Percentiles rank a stretch among this genome's conserved stretches.
These are phyloP conservation scores for Pestalotiopsis sp. DNA, from an alignment of 2,329 filamentous ascomycete species.

Conservation along the genomic window DNA sequence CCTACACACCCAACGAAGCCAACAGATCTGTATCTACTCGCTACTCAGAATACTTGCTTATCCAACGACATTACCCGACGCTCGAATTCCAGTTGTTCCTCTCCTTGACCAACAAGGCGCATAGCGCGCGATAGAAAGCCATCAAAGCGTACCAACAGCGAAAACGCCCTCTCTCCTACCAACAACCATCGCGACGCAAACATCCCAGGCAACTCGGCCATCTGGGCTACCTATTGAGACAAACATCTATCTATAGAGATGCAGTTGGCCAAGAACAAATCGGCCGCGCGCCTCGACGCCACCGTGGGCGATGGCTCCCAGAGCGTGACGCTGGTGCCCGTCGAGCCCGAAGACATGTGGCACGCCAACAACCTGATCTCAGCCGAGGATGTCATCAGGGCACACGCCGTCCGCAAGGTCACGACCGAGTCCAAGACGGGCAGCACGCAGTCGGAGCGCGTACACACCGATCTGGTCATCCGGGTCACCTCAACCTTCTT, in stretches of 20 bases:
- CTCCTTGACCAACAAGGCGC: background rate
- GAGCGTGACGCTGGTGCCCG: constrained; percentile 41
- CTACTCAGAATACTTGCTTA: no score
- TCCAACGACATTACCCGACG: background rate
- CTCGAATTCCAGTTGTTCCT: background rate
- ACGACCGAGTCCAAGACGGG: constrained; percentile 47
- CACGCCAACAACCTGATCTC: constrained; percentile 64
- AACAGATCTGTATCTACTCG: no score
- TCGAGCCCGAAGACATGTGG: constrained; percentile 54
- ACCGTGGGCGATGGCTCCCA: constrained; percentile 34
- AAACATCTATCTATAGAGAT: constrained; percentile 23
- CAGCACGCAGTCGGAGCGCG: constrained; percentile 49
- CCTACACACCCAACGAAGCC: no score
- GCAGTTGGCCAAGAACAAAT: constrained; percentile 41
- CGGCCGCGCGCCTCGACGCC: constrained; percentile 34
- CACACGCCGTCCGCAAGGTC: constrained; percentile 60
- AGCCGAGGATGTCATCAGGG: constrained; percentile 54
- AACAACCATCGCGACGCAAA: background rate
- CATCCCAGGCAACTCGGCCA: background rate
- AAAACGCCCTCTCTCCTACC: background rate
- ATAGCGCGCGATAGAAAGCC: background rate
- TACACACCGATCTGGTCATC: constrained; percentile 61
- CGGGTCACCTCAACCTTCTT: constrained; percentile 61
- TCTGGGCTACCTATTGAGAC: background rate
- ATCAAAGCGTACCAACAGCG: background rate